Conservation (phyloP, 192 early-diverging fungal genomes). For the Cetraspora pellucida region DNA sequence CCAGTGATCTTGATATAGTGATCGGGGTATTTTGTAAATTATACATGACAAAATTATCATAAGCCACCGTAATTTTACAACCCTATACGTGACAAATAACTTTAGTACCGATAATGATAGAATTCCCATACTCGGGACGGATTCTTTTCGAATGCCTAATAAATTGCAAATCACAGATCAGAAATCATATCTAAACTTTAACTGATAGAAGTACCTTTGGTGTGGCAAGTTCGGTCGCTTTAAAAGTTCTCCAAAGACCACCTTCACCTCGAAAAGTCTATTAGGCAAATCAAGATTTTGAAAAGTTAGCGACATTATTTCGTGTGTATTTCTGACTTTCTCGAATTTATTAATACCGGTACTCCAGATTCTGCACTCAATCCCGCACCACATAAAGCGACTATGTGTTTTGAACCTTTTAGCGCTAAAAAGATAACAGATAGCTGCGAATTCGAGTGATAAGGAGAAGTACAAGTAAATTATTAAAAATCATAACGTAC, state of each 20-base stretch:
- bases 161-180: neutral
- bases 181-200: neutral
- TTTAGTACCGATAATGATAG: slow-evolving; percentile 33
- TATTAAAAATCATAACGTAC: neutral
- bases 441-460: neutral
- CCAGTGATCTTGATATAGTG: too few species aligned
- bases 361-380: slow-evolving; percentile 28
- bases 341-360: neutral
- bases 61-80: too few species aligned
- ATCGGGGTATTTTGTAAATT: too few species aligned
- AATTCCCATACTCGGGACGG: slow-evolving; percentile 35
- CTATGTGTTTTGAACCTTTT: slow-evolving; percentile 23
- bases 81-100: too few species aligned
- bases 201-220: neutral
- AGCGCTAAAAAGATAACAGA: neutral
- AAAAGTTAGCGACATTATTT: neutral
- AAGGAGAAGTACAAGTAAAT: neutral
- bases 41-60: neutral
- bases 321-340: neutral
- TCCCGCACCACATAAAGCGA: slow-evolving; percentile 24
- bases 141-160: slow-evolving; percentile 30
- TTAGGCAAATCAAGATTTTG: neutral
- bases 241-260: slow-evolving; percentile 13
- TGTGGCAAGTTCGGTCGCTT: slow-evolving; percentile 16
- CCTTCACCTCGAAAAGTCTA: slow-evolving; percentile 34